Evolutionary conservation across 2,329 filamentous ascomycete genomes (phyloP), one percentile per base, ranked within the genome.

Genomic region (Ceratocystis variospora): DNA sequence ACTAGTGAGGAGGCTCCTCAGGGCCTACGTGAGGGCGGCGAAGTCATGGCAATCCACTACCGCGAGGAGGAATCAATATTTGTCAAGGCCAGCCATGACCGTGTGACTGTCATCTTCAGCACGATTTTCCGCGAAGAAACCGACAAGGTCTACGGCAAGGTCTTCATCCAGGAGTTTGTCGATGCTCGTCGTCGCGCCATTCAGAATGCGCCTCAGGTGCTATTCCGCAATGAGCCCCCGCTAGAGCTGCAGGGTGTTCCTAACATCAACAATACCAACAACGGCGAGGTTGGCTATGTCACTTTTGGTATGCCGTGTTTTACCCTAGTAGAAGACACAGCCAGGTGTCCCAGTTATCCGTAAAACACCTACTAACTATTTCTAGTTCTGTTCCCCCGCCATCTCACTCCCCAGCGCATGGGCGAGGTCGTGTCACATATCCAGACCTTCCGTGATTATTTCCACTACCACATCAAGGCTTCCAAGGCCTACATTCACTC

Each of bases 391-490:
- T 99, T 99, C 80, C 93, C 94, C 61, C 87, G 94, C 70, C 95
- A 99, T 77, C 81, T 99, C 70, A 93, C 91, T 15, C 85, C 86
- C 15, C 90, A 96, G 76, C 85, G 91, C 74, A 90, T 95, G 79
- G 87, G 89, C 68, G 92, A 96, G 71, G 92, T 95, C 75, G 99
- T 99, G 71, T 96, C 92, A 63, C 95, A 99, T 76, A 97, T 99
- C 72, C 95, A 99, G 78, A 99, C 94, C 15, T 99, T 99, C 89
- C 89, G 94, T 71, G 94, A 99, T 75, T 99, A 99, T 78, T 99
- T 99, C 82, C 94, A 99, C 77, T 99, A 99, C 77, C 94, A 99
- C 77, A 99, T 99, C 79, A 99, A 99, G 79, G 95, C 94, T 37
- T 96, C 92, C 69, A 99, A 99, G 81, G 94, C 95, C 64, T 99